A percentile compares a stretch with the other conserved stretches of the same genome.
Conservation (phyloP, 2,329 filamentous ascomycete genomes). For the Trichoderma hamatum region DNA sequence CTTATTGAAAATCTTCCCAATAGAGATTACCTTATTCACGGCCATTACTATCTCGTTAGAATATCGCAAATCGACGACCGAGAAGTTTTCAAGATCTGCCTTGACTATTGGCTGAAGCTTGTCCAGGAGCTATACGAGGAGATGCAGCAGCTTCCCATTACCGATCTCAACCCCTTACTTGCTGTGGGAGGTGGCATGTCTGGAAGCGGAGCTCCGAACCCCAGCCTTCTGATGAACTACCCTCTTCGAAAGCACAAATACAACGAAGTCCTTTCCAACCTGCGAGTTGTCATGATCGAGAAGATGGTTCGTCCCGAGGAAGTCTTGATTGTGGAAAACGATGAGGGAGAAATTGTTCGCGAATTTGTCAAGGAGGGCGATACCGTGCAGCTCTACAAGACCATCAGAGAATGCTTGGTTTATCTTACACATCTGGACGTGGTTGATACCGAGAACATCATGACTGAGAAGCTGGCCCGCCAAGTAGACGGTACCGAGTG, state of each 20-base stretch:
- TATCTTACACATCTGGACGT: slow-evolving; percentile 98
- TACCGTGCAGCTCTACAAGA: slow-evolving; percentile 99
- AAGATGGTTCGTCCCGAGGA: slow-evolving; percentile 99
- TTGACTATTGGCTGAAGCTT: slow-evolving; percentile 99
- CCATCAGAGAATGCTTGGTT: slow-evolving; percentile 92
- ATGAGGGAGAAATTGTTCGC: slow-evolving; percentile 97
- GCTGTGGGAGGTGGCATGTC: slow-evolving; percentile 73
- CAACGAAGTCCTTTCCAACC: slow-evolving; percentile 87
- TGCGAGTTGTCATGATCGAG: slow-evolving; percentile 98
- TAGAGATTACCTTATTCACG: slow-evolving; percentile 90
- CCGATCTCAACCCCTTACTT: slow-evolving; percentile 87
- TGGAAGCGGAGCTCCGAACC: slow-evolving; percentile 83
- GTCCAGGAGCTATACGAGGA: slow-evolving; percentile 98
- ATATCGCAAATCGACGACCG: slow-evolving; percentile 99
- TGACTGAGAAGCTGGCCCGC: slow-evolving; percentile 96
- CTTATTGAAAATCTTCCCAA: slow-evolving; percentile 96
- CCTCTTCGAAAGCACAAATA: slow-evolving; percentile 98
- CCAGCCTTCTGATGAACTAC: slow-evolving; percentile 82
- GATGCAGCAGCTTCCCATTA: slow-evolving; percentile 94
- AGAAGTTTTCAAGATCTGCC: slow-evolving; percentile 98
- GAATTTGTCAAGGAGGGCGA: slow-evolving; percentile 99
- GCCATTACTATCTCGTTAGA: slow-evolving; percentile 96
- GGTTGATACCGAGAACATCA: slow-evolving; percentile 95
- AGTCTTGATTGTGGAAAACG: slow-evolving; percentile 98
- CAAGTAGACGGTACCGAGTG: slow-evolving; percentile 96